A percentile compares a stretch with the other conserved stretches of the same genome.
phyloP scores from a whole-genome alignment of 2,329 filamentous ascomycete genomes.

The Coleophoma eucalyptorum region DNA sequence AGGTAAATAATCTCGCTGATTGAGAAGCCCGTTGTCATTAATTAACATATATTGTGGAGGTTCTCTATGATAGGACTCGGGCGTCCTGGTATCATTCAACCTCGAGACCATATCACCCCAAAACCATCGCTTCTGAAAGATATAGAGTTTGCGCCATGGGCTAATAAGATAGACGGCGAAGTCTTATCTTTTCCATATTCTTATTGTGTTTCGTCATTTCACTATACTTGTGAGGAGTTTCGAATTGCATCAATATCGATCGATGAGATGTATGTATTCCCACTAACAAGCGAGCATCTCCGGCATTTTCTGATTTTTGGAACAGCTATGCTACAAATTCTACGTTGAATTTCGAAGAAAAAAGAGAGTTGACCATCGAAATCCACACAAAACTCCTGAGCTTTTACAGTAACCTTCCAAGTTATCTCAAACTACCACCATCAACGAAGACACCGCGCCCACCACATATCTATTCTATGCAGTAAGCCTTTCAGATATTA shows the following conservation, averaged over 20 bases:
- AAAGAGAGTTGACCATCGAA: not conserved
- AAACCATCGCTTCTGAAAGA: not conserved
- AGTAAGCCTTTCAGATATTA: not conserved
- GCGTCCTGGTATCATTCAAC: not conserved
- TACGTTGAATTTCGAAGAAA: not conserved
- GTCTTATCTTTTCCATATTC: not conserved
- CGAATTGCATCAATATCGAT: not conserved
- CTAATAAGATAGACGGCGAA: not conserved
- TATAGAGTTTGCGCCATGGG: not conserved
- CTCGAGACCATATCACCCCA: not conserved
- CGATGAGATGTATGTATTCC: not conserved
- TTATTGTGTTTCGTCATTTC: not conserved
- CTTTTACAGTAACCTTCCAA: not conserved
- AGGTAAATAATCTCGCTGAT: not conserved
- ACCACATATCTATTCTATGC: not conserved
- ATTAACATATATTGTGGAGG: not conserved
- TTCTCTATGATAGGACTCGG: not conserved
- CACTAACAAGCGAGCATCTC: not conserved
- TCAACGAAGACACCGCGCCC: not conserved
- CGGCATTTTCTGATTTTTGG: not conserved
- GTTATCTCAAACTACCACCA: not conserved
- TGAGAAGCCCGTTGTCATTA: not conserved
- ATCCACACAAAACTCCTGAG: not conserved
- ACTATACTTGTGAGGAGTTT: not conserved
- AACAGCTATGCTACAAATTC: not conserved